phyloP scores from a whole-genome alignment of 78 protist genomes.

The Dictyostelium purpureum region DNA sequence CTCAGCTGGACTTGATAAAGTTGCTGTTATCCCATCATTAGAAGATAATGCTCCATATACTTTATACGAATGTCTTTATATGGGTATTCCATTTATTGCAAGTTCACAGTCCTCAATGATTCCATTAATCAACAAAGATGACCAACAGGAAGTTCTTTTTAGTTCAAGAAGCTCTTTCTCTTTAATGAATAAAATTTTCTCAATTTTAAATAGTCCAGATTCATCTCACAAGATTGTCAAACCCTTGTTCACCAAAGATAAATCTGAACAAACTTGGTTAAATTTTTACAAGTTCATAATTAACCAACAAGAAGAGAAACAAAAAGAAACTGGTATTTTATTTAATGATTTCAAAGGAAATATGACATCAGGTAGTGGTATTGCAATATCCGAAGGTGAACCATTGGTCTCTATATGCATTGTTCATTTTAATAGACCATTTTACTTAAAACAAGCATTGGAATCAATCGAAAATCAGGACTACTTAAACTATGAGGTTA shows the following conservation, averaged over 20 bases:
- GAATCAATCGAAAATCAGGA: slow-evolving; percentile 34
- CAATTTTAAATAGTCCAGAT: background rate
- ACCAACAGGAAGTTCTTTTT: slow-evolving; percentile 17
- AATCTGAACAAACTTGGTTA: slow-evolving; percentile 21
- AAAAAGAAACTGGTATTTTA: background rate
- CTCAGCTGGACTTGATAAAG: background rate
- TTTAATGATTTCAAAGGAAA: background rate
- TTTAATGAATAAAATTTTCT: background rate
- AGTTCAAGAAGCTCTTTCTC: background rate
- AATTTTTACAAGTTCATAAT: background rate
- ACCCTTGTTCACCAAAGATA: slow-evolving; percentile 18
- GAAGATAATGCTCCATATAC: slow-evolving; percentile 77
- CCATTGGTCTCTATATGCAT: slow-evolving; percentile 66
- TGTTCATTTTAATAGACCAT: slow-evolving; percentile 63
- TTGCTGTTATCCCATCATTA: slow-evolving; percentile 65
- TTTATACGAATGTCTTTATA: slow-evolving; percentile 59
- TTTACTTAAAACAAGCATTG: slow-evolving; percentile 18
- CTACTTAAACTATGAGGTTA: slow-evolving; percentile 29
- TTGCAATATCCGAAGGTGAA: no score
- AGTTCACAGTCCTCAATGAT: slow-evolving; percentile 38
- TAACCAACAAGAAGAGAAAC: background rate
- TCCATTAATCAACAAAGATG: slow-evolving; percentile 7
- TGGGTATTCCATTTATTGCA: slow-evolving; percentile 48
- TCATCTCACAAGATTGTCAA: background rate
- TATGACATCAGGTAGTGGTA: background rate